phyloP scores from a whole-genome alignment of 2,329 filamentous ascomycete genomes.

The Ceratocystis albifundus region DNA sequence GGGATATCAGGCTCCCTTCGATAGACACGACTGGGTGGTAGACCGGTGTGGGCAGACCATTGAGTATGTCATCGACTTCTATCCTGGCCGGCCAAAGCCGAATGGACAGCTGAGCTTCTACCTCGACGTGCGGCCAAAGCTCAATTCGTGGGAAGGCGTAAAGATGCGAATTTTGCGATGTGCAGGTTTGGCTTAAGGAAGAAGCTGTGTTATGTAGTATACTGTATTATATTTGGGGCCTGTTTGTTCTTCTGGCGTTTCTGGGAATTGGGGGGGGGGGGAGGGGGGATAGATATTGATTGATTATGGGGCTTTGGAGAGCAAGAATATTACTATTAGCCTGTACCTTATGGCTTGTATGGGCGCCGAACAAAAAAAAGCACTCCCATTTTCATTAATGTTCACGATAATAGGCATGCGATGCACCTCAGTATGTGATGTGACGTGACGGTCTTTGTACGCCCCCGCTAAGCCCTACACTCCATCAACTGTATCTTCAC shows the following conservation, averaged over 20 bases:
- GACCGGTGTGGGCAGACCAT: conserved; percentile 76
- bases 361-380: neutral
- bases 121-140: conserved; percentile 55
- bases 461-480: too few relatives aligned
- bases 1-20: conserved; percentile 87
- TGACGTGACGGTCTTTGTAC: too few relatives aligned
- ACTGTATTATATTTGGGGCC: conserved; percentile 24
- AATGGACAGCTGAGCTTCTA: conserved; percentile 47
- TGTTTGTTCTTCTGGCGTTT: conserved; percentile 25
- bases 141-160: conserved; percentile 56
- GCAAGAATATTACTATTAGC: neutral
- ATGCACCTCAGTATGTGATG: too few relatives aligned
- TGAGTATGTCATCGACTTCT: conserved; percentile 98
- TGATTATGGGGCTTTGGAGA: neutral
- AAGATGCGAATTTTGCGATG: conserved; percentile 51
- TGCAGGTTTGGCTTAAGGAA: conserved; percentile 35
- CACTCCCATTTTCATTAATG: neutral
- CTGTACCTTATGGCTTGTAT: neutral
- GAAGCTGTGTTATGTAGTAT: conserved; percentile 16
- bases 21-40: conserved; percentile 94
- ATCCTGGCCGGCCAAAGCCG: conserved; percentile 52
- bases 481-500: too few relatives aligned
- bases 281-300: neutral
- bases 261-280: conserved; percentile 12
- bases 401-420: too few relatives aligned